Conservation (phyloP, 2,329 filamentous ascomycete genomes). For the Fonsecaea erecta region DNA sequence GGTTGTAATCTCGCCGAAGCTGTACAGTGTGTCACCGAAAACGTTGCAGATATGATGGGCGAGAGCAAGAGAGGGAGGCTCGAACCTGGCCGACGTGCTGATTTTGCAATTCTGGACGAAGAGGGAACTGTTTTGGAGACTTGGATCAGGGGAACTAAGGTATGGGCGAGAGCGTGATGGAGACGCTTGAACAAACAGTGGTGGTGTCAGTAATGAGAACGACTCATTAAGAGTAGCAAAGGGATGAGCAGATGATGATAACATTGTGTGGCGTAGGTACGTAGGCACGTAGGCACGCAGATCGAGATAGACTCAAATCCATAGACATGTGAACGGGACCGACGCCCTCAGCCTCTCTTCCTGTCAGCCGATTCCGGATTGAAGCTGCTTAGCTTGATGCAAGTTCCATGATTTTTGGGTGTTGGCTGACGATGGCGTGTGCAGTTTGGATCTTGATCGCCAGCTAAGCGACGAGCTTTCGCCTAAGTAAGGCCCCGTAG, state of each 20-base stretch:
- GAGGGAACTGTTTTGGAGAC: conserved; percentile 55
- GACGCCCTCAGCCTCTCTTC: background rate
- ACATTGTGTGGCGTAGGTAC: background rate
- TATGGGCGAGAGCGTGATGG: conserved; percentile 41
- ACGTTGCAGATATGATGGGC: conserved; percentile 57
- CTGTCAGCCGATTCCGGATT: background rate
- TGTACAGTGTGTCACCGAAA: conserved; percentile 56
- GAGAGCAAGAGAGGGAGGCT: conserved; percentile 51
- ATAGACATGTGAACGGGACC: background rate
- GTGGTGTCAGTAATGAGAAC: background rate
- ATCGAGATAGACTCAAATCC: background rate
- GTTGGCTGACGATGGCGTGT: conserved; percentile 6
- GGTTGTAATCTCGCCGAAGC: conserved; percentile 55
- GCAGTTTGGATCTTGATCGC: conserved; percentile 14
- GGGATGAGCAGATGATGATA: background rate
- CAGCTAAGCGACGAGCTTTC: conserved; percentile 14
- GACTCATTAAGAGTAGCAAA: background rate
- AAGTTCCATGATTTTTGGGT: conserved; percentile 11
- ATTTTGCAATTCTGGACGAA: conserved; percentile 55
- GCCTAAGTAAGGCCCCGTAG: background rate
- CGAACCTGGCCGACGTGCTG: conserved; percentile 52
- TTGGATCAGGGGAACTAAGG: conserved; percentile 55
- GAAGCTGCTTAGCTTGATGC: background rate
- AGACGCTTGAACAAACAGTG: background rate
- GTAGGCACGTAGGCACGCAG: background rate